These are phyloP conservation scores for Trichoderma brevicompactum DNA, from an alignment of 2,329 filamentous ascomycete species.

Conservation along the genomic window DNA sequence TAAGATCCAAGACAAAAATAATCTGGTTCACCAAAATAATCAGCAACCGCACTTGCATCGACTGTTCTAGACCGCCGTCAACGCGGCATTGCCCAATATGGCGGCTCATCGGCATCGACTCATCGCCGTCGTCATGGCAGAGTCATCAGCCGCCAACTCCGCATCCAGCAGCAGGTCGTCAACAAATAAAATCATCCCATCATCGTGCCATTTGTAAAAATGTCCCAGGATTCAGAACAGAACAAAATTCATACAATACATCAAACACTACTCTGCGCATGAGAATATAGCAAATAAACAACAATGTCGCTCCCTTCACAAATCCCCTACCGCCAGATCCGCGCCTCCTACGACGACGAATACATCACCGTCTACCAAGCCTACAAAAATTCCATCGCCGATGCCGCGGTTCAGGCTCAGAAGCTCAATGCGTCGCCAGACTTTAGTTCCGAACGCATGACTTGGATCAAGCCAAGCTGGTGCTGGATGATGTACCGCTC, in stretches of 20 bases:
- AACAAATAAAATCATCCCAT: too few relatives aligned
- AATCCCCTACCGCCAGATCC: constrained; percentile 54
- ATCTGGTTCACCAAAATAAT: neutral
- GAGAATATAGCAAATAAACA: neutral
- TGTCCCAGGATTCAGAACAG: neutral
- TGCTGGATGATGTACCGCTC: constrained; percentile 67
- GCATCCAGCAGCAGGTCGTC: neutral
- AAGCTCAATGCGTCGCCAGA: constrained; percentile 56
- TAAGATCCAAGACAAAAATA: too few relatives aligned
- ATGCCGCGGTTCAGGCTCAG: constrained; percentile 55
- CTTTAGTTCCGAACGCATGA: constrained; percentile 62
- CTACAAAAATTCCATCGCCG: constrained; percentile 58
- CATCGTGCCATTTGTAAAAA: too few relatives aligned
- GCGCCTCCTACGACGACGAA: constrained; percentile 53
- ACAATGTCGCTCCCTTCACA: constrained; percentile 22
- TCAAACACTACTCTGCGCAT: neutral
- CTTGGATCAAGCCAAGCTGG: constrained; percentile 68
- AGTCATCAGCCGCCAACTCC: constrained; percentile 26
- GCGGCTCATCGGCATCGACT: constrained; percentile 20
- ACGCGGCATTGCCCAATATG: neutral
- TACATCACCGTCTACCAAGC: constrained; percentile 67
- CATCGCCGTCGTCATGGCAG: constrained; percentile 26
- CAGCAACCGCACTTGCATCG: neutral
- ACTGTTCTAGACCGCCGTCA: neutral
- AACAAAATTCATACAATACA: neutral